Evolutionary conservation across 305 asterid species (phyloP).

Genomic region (Solanum hybrid): DNA sequence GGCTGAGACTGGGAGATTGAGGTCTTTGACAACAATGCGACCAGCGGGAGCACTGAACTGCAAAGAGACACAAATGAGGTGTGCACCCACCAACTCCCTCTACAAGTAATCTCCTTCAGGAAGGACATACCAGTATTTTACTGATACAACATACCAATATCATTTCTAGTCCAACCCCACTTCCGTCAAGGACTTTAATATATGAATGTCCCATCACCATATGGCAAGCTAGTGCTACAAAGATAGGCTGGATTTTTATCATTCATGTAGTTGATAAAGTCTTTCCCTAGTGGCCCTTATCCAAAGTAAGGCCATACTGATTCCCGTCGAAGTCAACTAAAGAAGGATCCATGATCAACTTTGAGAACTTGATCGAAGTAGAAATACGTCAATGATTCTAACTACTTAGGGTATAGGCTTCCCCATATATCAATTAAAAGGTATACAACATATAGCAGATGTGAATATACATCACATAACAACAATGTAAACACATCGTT

Average conservation of each 20-base stretch:
- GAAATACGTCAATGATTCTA: not conserved
- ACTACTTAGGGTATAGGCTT: not conserved
- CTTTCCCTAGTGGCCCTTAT: not conserved
- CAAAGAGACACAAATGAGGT: not conserved
- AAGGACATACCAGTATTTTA: not conserved
- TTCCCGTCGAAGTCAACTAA: not conserved
- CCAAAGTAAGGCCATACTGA: not conserved
- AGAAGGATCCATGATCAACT: not conserved
- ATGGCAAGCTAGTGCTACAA: not conserved
- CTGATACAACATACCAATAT: not conserved
- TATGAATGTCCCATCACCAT: not conserved
- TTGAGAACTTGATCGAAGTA: not conserved
- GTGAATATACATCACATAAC: not conserved
- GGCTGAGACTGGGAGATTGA: not conserved
- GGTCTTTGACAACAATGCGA: not conserved
- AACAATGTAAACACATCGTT: conserved; percentile 5
- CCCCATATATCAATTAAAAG: not conserved
- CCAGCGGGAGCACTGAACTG: not conserved
- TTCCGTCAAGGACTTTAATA: not conserved
- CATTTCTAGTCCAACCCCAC: not conserved
- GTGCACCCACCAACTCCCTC: not conserved
- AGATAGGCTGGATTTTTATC: not conserved
- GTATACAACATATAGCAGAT: not conserved
- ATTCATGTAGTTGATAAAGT: not conserved
- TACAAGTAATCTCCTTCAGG: not conserved